These are phyloP conservation scores for Penicillium fimorum DNA, from an alignment of 495 filamentous ascomycete genomes.

Conservation along the genomic window DNA sequence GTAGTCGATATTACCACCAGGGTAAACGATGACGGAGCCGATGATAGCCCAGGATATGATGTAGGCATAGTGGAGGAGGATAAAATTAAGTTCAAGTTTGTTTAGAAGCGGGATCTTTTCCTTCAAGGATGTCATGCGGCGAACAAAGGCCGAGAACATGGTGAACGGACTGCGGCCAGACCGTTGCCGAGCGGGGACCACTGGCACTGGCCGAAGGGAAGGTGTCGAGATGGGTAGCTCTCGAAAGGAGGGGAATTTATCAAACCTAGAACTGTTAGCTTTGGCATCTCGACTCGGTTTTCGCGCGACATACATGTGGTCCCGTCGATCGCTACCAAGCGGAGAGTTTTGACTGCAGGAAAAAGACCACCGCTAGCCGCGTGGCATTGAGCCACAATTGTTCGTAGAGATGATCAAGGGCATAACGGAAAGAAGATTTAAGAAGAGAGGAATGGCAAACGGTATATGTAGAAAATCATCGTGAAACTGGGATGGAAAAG, in stretches of 20 bases:
- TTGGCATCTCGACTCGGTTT: background rate
- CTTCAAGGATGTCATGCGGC: slow-evolving; percentile 22
- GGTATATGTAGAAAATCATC: background rate
- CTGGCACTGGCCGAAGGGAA: slow-evolving; percentile 12
- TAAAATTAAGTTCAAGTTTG: slow-evolving; percentile 74
- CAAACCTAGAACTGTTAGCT: slow-evolving; percentile 14
- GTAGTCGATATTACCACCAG: slow-evolving; percentile 61
- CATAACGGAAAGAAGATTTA: background rate
- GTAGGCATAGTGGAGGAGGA: slow-evolving; percentile 82
- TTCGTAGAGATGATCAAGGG: background rate
- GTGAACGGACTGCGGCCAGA: slow-evolving; percentile 18
- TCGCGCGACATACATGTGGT: slow-evolving; percentile 20
- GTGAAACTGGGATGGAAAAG: background rate
- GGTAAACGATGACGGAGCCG: slow-evolving; percentile 73
- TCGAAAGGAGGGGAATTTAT: slow-evolving; percentile 21
- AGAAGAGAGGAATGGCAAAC: slow-evolving; percentile 1
- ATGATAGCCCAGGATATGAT: slow-evolving; percentile 67
- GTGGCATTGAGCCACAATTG: slow-evolving; percentile 22
- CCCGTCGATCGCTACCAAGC: slow-evolving; percentile 21
- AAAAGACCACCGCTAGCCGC: slow-evolving; percentile 21
- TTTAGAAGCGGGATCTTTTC: slow-evolving; percentile 35
- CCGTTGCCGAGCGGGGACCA: slow-evolving; percentile 16
- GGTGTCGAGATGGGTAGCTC: slow-evolving; percentile 10
- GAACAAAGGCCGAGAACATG: slow-evolving; percentile 36
- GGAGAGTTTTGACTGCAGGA: slow-evolving; percentile 20